Percentiles rank a stretch among this genome's conserved stretches.
Evolutionary conservation across 2,329 filamentous ascomycete genomes (phyloP).

Genomic region (Fusarium incarnatum): DNA sequence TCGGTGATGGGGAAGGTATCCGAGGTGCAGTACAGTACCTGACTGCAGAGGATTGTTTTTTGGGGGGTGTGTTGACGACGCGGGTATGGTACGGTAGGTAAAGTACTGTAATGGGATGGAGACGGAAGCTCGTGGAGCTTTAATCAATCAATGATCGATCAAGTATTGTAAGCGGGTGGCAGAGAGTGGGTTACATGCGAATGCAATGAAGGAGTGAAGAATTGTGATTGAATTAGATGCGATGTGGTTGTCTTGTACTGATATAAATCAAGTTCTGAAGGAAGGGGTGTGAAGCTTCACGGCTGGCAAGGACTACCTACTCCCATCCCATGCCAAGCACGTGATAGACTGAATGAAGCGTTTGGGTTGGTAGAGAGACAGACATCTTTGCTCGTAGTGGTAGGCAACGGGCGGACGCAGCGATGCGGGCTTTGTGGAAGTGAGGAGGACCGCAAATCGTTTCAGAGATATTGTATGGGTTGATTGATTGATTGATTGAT

Average conservation of each 20-base stretch:
- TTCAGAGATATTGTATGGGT: slow-evolving; percentile 7
- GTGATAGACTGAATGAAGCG: slow-evolving; percentile 35
- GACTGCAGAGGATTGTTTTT: background rate
- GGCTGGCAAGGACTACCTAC: background rate
- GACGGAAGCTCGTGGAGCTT: slow-evolving; percentile 19
- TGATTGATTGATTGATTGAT: slow-evolving; percentile 5
- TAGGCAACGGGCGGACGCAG: slow-evolving; percentile 28
- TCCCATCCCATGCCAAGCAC: slow-evolving; percentile 26
- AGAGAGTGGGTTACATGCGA: background rate
- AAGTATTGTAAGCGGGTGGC: background rate
- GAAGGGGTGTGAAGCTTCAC: slow-evolving; percentile 35
- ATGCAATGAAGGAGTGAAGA: background rate
- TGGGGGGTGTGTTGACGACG: slow-evolving; percentile 14
- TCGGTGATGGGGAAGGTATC: background rate
- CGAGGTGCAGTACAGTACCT: slow-evolving; percentile 24
- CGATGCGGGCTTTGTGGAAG: slow-evolving; percentile 11
- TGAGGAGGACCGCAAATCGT: slow-evolving; percentile 11
- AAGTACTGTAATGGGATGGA: background rate
- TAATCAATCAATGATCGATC: background rate
- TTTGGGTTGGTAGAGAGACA: slow-evolving; percentile 14
- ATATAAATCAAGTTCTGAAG: slow-evolving; percentile 29
- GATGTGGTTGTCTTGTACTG: slow-evolving; percentile 11
- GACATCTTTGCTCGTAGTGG: background rate
- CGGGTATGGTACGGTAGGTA: background rate
- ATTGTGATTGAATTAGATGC: background rate